phyloP scores from a whole-genome alignment of 768 basidiomycete species.

The Chalciporus chontae region DNA sequence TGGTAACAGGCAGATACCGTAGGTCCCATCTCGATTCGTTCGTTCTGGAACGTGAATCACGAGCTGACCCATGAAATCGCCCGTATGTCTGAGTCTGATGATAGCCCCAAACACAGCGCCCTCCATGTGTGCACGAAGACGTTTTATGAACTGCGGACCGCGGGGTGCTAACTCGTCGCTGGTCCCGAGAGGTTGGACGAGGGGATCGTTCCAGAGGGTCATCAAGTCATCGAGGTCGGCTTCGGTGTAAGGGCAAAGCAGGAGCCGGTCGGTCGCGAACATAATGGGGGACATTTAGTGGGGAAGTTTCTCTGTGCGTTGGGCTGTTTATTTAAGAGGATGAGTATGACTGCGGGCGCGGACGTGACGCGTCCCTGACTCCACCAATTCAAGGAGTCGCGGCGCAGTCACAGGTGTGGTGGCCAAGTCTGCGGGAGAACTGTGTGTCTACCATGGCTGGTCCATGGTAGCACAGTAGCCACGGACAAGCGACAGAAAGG shows the following conservation, averaged over 20 bases:
- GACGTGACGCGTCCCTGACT: background rate
- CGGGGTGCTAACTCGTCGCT: constrained; percentile 13
- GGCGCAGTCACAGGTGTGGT: constrained; percentile 1
- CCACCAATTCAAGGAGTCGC: background rate
- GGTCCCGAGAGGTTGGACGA: constrained; percentile 21
- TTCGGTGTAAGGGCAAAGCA: constrained; percentile 31
- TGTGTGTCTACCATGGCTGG: background rate
- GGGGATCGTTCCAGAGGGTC: constrained; percentile 29
- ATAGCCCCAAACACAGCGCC: constrained; percentile 27
- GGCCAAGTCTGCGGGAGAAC: background rate
- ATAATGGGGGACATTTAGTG: constrained; percentile 4
- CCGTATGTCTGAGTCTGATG: constrained; percentile 26
- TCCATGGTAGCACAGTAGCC: too few relatives aligned
- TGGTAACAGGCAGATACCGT: constrained; percentile 30
- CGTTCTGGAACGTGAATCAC: constrained; percentile 24
- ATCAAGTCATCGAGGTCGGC: constrained; percentile 31
- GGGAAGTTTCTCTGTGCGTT: background rate
- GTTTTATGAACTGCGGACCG: constrained; percentile 14
- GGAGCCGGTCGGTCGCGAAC: constrained; percentile 32
- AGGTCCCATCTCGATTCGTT: constrained; percentile 30
- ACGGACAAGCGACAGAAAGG: too few relatives aligned
- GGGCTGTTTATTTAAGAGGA: background rate
- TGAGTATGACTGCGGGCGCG: constrained; percentile 18
- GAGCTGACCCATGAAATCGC: constrained; percentile 33
- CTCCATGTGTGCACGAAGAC: constrained; percentile 22